Evolutionary conservation across 768 basidiomycete genomes (phyloP).

Genomic region (Lactarius evosmus): DNA sequence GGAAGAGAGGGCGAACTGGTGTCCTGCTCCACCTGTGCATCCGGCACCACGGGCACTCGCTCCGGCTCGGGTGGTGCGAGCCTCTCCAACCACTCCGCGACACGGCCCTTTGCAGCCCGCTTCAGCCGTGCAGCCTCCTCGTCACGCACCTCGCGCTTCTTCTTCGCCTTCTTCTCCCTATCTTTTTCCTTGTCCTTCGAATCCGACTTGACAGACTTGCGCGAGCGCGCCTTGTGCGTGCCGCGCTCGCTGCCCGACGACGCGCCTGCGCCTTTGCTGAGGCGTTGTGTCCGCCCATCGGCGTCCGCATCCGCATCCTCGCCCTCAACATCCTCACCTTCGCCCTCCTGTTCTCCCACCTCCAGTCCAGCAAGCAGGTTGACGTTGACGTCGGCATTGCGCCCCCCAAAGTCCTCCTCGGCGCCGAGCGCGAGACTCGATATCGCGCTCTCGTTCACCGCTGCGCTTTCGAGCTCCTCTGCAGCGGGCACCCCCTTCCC

Average conservation of each 20-base stretch:
- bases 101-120: constrained; percentile 59
- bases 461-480: neutral
- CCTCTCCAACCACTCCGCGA: constrained; percentile 74
- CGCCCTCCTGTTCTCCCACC: constrained; percentile 14
- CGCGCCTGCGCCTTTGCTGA: constrained; percentile 17
- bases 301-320: constrained; percentile 6
- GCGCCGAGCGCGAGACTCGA: constrained; percentile 45
- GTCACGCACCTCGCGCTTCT: constrained; percentile 31
- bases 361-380: constrained; percentile 18
- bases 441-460: constrained; percentile 45
- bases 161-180: constrained; percentile 30
- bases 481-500: neutral
- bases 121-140: constrained; percentile 40
- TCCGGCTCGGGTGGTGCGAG: constrained; percentile 49
- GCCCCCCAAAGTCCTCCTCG: constrained; percentile 29
- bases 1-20: neutral
- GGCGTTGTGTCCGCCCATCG: constrained; percentile 26
- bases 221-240: constrained; percentile 25
- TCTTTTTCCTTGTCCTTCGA: constrained; percentile 29
- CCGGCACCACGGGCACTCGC: neutral
- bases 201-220: constrained; percentile 15
- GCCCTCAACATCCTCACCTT: constrained; percentile 4
- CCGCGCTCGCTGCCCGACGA: constrained; percentile 25
- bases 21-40: neutral
- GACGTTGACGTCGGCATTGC: constrained; percentile 43